Evolutionary conservation across 495 filamentous ascomycete species (phyloP).

Genomic region (Podospora pseudopauciseta): DNA sequence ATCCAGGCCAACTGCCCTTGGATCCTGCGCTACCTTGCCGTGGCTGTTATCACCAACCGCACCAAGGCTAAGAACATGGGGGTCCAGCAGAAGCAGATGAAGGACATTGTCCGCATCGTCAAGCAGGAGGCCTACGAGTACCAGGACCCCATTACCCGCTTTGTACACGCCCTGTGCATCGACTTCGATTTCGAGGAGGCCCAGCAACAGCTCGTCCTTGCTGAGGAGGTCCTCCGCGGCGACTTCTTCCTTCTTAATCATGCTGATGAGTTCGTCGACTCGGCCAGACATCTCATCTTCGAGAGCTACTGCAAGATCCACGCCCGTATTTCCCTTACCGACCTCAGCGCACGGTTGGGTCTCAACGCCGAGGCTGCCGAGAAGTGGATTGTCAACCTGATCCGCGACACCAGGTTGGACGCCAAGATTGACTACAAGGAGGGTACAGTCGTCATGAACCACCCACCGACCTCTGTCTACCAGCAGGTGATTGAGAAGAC

Average conservation of each 20-base stretch:
- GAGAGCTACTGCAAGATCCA: conserved; percentile 99
- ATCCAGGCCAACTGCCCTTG: conserved; percentile 97
- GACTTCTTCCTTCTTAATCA: conserved; percentile 93
- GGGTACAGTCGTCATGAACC: conserved; percentile 98
- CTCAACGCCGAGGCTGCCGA: conserved; percentile 91
- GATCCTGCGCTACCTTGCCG: conserved; percentile 91
- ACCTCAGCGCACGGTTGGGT: conserved; percentile 84
- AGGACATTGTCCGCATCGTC: conserved; percentile 90
- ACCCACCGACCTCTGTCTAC: conserved; percentile 95
- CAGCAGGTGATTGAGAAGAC: conserved; percentile 98
- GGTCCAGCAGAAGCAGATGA: conserved; percentile 94
- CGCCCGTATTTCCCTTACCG: conserved; percentile 95
- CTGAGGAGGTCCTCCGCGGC: conserved; percentile 83
- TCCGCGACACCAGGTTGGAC: conserved; percentile 93
- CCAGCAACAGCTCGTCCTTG: conserved; percentile 83
- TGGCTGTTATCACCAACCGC: conserved; percentile 93
- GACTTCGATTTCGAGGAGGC: conserved; percentile 99
- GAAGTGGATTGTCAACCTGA: conserved; percentile 99
- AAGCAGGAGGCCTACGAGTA: conserved; percentile 98
- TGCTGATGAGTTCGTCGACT: conserved; percentile 88
- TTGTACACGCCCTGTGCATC: conserved; percentile 91
- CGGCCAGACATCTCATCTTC: conserved; percentile 91
- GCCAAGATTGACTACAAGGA: conserved; percentile 99
- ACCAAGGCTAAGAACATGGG: conserved; percentile 75
- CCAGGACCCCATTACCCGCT: conserved; percentile 90